Conservation (phyloP, 345 rosid genomes). For the Bruguiera parviflora region DNA sequence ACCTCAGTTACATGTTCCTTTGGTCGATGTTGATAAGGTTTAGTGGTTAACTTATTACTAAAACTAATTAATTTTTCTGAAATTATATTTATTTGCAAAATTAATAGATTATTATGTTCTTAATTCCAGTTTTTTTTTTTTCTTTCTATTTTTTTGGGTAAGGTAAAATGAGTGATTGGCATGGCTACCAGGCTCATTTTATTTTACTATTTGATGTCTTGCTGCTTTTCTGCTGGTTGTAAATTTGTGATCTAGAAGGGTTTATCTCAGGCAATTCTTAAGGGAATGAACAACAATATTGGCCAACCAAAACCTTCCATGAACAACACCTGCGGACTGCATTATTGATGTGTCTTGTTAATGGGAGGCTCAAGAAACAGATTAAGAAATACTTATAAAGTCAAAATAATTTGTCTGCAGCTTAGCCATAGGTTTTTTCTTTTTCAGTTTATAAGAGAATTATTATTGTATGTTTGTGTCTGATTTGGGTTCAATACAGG, state of each 20-base stretch:
- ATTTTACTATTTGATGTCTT: neutral
- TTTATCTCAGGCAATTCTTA: neutral
- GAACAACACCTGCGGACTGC: neutral
- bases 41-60: conserved; percentile 4
- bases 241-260: neutral
- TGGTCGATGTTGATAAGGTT: conserved; percentile 97
- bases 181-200: neutral
- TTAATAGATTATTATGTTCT: neutral
- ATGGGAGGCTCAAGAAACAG: too few relatives aligned
- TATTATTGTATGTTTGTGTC: too few relatives aligned
- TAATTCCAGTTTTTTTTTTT: neutral
- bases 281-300: neutral
- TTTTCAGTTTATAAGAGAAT: too few relatives aligned
- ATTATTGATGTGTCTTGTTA: too few relatives aligned
- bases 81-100: neutral
- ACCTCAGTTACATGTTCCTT: conserved; percentile 71
- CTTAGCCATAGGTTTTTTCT: too few relatives aligned
- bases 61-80: neutral
- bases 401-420: too few relatives aligned
- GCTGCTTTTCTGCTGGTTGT: neutral
- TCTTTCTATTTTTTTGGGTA: neutral
- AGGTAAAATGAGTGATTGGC: neutral
- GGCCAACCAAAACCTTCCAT: neutral
- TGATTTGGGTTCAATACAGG: too few relatives aligned
- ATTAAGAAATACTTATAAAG: too few relatives aligned